These are phyloP conservation scores for Adenanthera pavonina DNA, from an alignment of 306 rosid species.

Conservation along the genomic window DNA sequence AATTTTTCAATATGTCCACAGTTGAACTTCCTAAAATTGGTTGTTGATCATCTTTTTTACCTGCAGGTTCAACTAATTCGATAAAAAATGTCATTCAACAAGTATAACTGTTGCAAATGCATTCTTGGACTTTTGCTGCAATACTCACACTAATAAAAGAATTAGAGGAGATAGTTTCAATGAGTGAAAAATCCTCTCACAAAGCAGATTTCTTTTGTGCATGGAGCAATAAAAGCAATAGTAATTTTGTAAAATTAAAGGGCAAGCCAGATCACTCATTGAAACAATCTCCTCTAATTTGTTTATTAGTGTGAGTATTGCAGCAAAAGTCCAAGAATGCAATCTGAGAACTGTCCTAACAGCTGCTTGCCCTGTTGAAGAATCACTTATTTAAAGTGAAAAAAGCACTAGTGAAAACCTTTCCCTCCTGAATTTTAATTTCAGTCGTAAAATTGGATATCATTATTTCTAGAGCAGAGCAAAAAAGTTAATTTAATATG, in stretches of 20 bases:
- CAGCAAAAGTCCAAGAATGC: constrained; percentile 28
- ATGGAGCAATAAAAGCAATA: too few species aligned
- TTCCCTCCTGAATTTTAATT: constrained; percentile 8
- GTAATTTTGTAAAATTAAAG: too few species aligned
- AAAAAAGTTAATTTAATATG: constrained; percentile 11
- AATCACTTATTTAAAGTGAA: constrained; percentile 8
- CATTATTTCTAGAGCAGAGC: constrained; percentile 10
- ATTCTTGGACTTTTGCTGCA: constrained; percentile 28
- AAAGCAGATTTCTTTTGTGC: too few species aligned
- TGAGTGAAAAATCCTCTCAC: too few species aligned
- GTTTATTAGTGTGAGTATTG: background rate
- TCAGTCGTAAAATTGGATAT: constrained; percentile 16
- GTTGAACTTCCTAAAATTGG: background rate
- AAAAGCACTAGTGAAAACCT: constrained; percentile 14
- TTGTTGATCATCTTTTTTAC: background rate
- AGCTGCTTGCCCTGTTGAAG: background rate
- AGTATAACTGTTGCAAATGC: constrained; percentile 21
- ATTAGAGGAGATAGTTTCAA: background rate
- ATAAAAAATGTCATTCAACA: background rate
- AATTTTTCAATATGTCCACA: background rate
- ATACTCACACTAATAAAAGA: background rate
- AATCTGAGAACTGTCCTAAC: constrained; percentile 6
- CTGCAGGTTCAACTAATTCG: background rate
- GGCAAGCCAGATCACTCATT: too few species aligned
- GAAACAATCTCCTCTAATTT: background rate